Percentiles rank a stretch among this genome's conserved stretches.
Evolutionary conservation across 2,329 filamentous ascomycete species (phyloP).

Genomic region (Pestalotiopsis fici): DNA sequence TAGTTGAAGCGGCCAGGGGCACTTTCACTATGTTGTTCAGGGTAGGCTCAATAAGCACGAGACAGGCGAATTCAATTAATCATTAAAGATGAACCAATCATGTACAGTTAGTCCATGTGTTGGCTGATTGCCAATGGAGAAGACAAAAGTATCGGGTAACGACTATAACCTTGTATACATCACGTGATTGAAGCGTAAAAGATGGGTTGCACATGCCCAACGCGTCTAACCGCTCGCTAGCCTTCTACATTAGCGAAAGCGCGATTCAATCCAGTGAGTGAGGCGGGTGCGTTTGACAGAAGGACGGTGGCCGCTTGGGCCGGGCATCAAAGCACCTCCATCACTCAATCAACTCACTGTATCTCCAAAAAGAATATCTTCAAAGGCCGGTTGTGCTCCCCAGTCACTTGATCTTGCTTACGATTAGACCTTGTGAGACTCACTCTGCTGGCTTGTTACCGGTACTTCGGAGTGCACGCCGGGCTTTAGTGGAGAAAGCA

Average conservation of each 20-base stretch:
- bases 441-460: not conserved
- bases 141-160: no score
- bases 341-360: not conserved
- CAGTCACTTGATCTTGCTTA: not conserved
- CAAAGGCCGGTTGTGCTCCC: not conserved
- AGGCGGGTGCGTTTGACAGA: not conserved
- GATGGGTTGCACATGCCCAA: not conserved
- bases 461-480: not conserved
- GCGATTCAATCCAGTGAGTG: not conserved
- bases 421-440: not conserved
- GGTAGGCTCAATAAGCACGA: no score
- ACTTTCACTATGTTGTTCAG: no score
- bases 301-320: not conserved
- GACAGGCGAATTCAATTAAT: no score
- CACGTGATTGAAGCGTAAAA: conserved; percentile 10
- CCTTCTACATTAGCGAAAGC: not conserved
- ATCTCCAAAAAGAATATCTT: not conserved
- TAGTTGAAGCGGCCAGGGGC: no score
- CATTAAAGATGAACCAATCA: no score
- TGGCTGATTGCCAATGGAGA: no score
- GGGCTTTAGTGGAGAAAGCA: not conserved
- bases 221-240: not conserved
- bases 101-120: no score
- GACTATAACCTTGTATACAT: no score
- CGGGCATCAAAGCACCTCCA: not conserved